These are phyloP conservation scores for Leishmania braziliensis DNA, from an alignment of 208 protist species.

Conservation along the genomic window DNA sequence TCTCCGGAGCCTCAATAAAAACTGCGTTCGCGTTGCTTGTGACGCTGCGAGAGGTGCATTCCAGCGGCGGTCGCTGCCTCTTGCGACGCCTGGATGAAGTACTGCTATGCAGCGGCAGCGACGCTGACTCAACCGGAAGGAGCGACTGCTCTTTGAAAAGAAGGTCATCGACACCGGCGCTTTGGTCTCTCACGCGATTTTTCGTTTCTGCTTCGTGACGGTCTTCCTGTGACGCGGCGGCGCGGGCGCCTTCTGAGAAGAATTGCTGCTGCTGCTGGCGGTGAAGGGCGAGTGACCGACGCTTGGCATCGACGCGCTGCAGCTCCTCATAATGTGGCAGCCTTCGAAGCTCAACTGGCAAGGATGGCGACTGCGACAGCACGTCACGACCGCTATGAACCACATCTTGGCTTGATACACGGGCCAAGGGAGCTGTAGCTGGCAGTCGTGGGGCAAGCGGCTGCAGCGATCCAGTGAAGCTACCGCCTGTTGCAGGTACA, in stretches of 20 bases:
- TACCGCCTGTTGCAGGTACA: background rate
- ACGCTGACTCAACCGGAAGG: background rate
- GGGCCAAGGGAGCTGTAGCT: constrained; percentile 1
- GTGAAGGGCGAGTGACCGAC: constrained; percentile 9
- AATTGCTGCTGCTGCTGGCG: constrained; percentile 12
- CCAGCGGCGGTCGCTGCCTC: constrained; percentile 10
- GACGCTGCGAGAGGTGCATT: background rate
- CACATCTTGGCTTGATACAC: background rate
- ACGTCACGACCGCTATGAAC: background rate
- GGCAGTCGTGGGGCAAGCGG: constrained; percentile 33
- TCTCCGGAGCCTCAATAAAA: background rate
- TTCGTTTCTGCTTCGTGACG: background rate
- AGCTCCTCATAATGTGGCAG: constrained; percentile 23
- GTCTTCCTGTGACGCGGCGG: background rate
- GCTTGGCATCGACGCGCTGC: constrained; percentile 13
- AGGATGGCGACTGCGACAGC: background rate
- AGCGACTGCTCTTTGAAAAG: constrained; percentile 32
- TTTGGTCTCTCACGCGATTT: background rate
- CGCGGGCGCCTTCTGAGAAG: background rate
- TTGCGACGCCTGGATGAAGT: constrained; percentile 12
- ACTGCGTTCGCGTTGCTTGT: background rate
- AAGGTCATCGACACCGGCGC: constrained; percentile 6
- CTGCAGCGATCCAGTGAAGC: constrained; percentile 33
- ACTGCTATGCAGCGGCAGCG: background rate
- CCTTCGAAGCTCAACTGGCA: constrained; percentile 1